These are phyloP conservation scores for Saccharomycopsis hybrid DNA, from an alignment of 1,139 yeast species.

Conservation along the genomic window DNA sequence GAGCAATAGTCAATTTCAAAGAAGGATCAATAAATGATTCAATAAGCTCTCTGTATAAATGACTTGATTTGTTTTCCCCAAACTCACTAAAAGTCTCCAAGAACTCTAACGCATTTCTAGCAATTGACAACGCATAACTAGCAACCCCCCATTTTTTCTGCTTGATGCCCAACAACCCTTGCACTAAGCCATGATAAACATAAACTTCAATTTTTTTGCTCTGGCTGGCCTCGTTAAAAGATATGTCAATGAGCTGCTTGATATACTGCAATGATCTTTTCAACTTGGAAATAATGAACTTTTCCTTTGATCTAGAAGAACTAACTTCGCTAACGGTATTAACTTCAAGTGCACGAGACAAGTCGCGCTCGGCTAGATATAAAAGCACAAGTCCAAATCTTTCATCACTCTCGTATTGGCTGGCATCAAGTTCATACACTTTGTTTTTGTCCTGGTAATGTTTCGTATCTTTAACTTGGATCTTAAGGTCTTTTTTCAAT, in stretches of 20 bases:
- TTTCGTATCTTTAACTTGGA: constrained; percentile 54
- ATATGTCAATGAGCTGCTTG: constrained; percentile 38
- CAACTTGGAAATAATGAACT: constrained; percentile 57
- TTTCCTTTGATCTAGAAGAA: constrained; percentile 41
- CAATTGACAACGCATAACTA: constrained; percentile 47
- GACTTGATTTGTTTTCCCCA: constrained; percentile 33
- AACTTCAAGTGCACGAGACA: constrained; percentile 62
- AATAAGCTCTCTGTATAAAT: constrained; percentile 46
- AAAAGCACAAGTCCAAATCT: constrained; percentile 45
- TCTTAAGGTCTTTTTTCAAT: constrained; percentile 49
- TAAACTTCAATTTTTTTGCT: constrained; percentile 47
- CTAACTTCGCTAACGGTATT: constrained; percentile 52
- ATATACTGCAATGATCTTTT: constrained; percentile 52
- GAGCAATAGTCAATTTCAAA: constrained; percentile 50
- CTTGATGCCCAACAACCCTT: constrained; percentile 53
- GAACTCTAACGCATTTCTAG: constrained; percentile 55
- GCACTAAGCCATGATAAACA: constrained; percentile 51
- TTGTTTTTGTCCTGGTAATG: constrained; percentile 43
- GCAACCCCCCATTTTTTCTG: constrained; percentile 55
- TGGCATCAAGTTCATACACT: constrained; percentile 36
- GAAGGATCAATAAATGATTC: constrained; percentile 66
- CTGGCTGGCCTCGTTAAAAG: constrained; percentile 32
- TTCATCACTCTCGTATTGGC: constrained; percentile 42
- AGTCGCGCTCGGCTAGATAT: constrained; percentile 59
- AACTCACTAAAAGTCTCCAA: constrained; percentile 30